These are phyloP conservation scores for Beta macrorhiza DNA, from an alignment of 179 eudicot species.

Conservation along the genomic window DNA sequence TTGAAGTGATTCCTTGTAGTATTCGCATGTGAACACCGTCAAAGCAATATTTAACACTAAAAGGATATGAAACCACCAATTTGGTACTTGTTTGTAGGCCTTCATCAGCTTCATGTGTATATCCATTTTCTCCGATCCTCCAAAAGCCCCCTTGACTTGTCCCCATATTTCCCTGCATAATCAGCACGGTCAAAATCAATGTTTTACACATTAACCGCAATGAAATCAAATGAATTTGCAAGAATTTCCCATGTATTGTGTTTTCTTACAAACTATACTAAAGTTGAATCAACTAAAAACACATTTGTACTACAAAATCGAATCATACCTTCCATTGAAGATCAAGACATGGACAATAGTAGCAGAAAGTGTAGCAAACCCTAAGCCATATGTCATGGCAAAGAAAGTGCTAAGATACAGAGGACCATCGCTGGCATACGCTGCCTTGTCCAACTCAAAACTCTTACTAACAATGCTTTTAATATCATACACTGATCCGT, in stretches of 20 bases:
- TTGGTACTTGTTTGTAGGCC: constrained; percentile 63
- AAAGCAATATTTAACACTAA: constrained; percentile 45
- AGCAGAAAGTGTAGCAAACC: constrained; percentile 69
- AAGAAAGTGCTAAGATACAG: constrained; percentile 59
- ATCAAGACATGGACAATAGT: constrained; percentile 55
- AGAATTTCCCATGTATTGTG: too few species aligned
- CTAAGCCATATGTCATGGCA: constrained; percentile 68
- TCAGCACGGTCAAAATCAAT: background rate
- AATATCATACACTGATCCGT: constrained; percentile 49
- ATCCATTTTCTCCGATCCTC: constrained; percentile 43
- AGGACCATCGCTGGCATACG: constrained; percentile 49
- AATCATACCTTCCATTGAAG: constrained; percentile 62
- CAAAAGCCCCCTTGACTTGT: constrained; percentile 39
- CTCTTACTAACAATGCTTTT: constrained; percentile 36
- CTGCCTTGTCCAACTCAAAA: constrained; percentile 50
- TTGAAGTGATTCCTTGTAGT: constrained; percentile 58
- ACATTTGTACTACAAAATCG: background rate
- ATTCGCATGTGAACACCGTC: constrained; percentile 49
- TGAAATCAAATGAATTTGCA: too few species aligned
- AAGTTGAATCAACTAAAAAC: background rate
- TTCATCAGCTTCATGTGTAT: constrained; percentile 70
- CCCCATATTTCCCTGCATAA: constrained; percentile 45
- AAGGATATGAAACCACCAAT: constrained; percentile 69
- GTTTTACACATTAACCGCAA: background rate
- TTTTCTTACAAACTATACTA: background rate